phyloP scores from a whole-genome alignment of 495 filamentous ascomycete genomes.

The Tuber melanosporum region DNA sequence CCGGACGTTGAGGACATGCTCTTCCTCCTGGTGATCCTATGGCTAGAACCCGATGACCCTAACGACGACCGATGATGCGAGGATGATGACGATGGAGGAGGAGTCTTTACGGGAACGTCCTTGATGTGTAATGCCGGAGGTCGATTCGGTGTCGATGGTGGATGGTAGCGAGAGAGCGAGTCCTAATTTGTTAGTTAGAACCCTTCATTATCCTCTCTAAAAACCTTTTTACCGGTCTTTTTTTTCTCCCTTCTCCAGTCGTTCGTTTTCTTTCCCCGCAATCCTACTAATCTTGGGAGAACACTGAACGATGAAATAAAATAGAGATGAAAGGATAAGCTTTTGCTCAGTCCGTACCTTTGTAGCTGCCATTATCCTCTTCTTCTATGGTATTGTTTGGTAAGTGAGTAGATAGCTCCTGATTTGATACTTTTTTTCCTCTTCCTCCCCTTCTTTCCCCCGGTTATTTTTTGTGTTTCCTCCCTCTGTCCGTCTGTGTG shows the following conservation, averaged over 20 bases:
- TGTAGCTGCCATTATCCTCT: neutral
- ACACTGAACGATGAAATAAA: conserved; percentile 8
- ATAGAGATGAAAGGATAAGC: conserved; percentile 2
- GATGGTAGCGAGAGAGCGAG: conserved; percentile 32
- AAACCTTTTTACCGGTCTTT: neutral
- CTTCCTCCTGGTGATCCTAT: conserved; percentile 88
- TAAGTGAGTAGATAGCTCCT: conserved; percentile 20
- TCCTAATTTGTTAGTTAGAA: conserved; percentile 29
- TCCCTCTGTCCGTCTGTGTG: neutral
- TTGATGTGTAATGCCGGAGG: conserved; percentile 24
- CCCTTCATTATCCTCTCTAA: neutral
- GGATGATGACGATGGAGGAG: conserved; percentile 22
- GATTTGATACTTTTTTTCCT: conserved; percentile 6
- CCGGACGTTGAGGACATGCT: conserved; percentile 74
- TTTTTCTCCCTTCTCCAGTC: neutral
- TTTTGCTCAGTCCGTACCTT: neutral
- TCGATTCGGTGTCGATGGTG: conserved; percentile 7
- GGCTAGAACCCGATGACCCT: conserved; percentile 68
- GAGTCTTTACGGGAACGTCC: conserved; percentile 32
- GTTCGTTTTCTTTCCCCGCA: neutral
- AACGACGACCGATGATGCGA: conserved; percentile 49
- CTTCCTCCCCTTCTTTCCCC: conserved; percentile 13
- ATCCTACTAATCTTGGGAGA: neutral
- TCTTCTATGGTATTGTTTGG: conserved; percentile 5
- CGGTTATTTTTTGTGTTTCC: conserved; percentile 6